Evolutionary conservation across 164 flowering plant species (phyloP), one percentile per base, ranked within the genome.

Genomic region (Platanus orientalis): DNA sequence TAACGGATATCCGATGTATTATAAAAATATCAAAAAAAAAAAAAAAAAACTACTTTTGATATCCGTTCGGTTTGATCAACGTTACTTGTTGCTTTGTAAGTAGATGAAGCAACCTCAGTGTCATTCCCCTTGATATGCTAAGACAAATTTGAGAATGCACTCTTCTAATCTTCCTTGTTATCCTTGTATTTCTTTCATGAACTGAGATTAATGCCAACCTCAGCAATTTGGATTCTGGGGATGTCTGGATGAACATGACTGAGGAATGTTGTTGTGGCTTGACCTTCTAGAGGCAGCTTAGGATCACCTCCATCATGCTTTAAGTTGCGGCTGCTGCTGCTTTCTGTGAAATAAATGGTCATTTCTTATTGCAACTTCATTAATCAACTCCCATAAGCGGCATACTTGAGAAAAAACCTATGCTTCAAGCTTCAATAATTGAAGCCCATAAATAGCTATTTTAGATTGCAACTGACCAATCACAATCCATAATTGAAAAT

Each of bases 401-500:
- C n/a, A n/a, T n/a, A n/a, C n/a, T n/a, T n/a, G 50, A 48, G 74
- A 68, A n/a, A 62, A 62, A 56, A 75, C 60, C 54, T 71, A 73
- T 11, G 74, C 70, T 68, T 80, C 78, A 60, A 80, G 73, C 65
- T 71, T 67, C 56, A 44, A 17, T 44, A 76, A 34, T 26, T 69
- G 70, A 30, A 57, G 70, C 60, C 67, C 72, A 67, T 55, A 62
- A 21, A 71, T 64, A 63, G 69, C n/a, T n/a, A n/a, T n/a, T n/a
- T n/a, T n/a, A n/a, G n/a, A n/a, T n/a, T n/a, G n/a, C n/a, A n/a
- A n/a, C 11, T 69, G 63, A 45, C 51, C 23, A 50, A 78, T 65
- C 16, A 70, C 63, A 49, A 57, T 57, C 74, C 75, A 69, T 24
- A 78, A 64, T 52, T 72, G 76, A 58, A 68, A 72, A 65, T 78